Evolutionary conservation across 371 early-diverging fungal species (phyloP).

Genomic region (Thermomucor indicae-seudaticae): DNA sequence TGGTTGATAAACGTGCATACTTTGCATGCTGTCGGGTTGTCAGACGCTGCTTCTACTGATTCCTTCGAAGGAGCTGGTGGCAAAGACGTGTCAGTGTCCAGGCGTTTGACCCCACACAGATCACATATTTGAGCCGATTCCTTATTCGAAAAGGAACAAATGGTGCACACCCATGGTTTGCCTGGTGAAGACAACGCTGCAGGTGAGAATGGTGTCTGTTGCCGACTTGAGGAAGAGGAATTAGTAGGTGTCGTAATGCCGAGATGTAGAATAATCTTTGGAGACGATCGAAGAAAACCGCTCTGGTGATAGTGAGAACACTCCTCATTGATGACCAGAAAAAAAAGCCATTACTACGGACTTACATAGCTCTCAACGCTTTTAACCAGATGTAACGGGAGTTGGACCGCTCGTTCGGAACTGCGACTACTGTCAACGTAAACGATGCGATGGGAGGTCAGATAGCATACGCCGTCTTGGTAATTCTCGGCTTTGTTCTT

Average conservation of each 20-base stretch:
- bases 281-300: slow-evolving; percentile 65
- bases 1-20: slow-evolving; percentile 87
- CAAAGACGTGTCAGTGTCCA: neutral
- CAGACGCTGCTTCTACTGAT: slow-evolving; percentile 1
- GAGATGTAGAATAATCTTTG: slow-evolving; percentile 56
- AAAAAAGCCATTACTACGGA: slow-evolving; percentile 5
- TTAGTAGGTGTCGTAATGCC: slow-evolving; percentile 14
- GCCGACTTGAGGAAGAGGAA: neutral
- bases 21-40: slow-evolving; percentile 48
- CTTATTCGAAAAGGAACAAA: slow-evolving; percentile 67
- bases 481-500: slow-evolving; percentile 54
- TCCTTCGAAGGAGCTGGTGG: neutral
- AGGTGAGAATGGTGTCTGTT: slow-evolving; percentile 5
- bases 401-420: slow-evolving; percentile 50
- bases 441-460: slow-evolving; percentile 73
- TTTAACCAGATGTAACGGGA: slow-evolving; percentile 46
- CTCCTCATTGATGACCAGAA: neutral
- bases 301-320: slow-evolving; percentile 19
- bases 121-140: slow-evolving; percentile 51
- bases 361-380: slow-evolving; percentile 56
- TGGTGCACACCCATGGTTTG: slow-evolving; percentile 67
- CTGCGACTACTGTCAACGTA: slow-evolving; percentile 69
- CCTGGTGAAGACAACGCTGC: slow-evolving; percentile 1
- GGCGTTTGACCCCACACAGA: slow-evolving; percentile 66
- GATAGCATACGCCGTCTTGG: slow-evolving; percentile 73